Percentiles rank a stretch among this genome's conserved stretches.
Conservation (phyloP, 1,284 basidiomycete genomes). For the Tetrapyrgos nigripes region DNA sequence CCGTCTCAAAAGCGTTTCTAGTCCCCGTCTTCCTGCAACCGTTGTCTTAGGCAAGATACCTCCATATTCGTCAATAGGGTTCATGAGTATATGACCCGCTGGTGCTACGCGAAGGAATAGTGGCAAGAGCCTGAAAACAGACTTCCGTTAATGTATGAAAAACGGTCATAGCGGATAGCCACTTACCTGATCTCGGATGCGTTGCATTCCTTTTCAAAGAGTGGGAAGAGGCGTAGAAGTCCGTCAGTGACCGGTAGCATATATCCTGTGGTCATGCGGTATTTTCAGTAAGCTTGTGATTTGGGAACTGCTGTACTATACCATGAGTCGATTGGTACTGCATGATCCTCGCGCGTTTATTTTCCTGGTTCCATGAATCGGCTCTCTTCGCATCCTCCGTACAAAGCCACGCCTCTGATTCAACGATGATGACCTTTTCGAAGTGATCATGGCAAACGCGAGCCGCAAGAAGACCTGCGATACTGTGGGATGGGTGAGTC, state of each 20-base stretch:
- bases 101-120: constrained; percentile 4
- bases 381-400: constrained; percentile 21
- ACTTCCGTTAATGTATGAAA: background rate
- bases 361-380: constrained; percentile 21
- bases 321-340: constrained; percentile 34
- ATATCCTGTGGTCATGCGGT: background rate
- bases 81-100: background rate
- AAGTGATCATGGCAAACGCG: constrained; percentile 38
- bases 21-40: constrained; percentile 18
- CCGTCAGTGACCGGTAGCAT: constrained; percentile 22
- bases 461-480: constrained; percentile 34
- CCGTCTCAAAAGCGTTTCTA: constrained; percentile 30
- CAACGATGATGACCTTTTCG: constrained; percentile 38
- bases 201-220: constrained; percentile 27
- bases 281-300: background rate
- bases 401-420: constrained; percentile 36
- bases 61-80: background rate
- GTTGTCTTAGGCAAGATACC: background rate
- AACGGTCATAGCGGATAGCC: background rate
- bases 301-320: constrained; percentile 9
- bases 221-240: constrained; percentile 30
- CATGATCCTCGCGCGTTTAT: constrained; percentile 29
- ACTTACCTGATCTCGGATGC: constrained; percentile 20
- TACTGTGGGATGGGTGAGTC: constrained; percentile 23
- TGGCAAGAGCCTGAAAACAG: background rate